Percentiles rank a stretch among this genome's conserved stretches.
phyloP scores from a whole-genome alignment of 805 yeast species.

The Hagleromyces aurorensis region DNA sequence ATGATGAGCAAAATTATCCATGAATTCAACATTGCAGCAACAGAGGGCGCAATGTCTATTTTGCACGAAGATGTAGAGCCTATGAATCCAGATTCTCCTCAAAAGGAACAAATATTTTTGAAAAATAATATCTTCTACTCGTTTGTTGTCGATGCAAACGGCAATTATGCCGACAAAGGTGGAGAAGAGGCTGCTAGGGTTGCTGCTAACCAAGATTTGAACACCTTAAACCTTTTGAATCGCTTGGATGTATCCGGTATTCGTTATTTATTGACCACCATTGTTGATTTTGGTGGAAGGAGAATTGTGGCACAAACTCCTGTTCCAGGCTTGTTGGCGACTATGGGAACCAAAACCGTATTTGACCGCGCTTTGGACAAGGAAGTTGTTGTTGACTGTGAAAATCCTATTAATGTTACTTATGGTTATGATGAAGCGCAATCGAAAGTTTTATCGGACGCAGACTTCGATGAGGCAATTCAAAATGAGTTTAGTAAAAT shows the following conservation, averaged over 20 bases:
- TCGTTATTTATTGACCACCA: constrained; percentile 68
- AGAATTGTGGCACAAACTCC: constrained; percentile 90
- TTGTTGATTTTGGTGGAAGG: constrained; percentile 85
- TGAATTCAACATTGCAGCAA: constrained; percentile 71
- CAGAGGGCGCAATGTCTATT: constrained; percentile 71
- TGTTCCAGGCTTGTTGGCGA: constrained; percentile 67
- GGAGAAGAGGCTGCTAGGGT: constrained; percentile 83
- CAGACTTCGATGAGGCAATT: constrained; percentile 48
- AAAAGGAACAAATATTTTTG: constrained; percentile 56
- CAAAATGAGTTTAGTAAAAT: constrained; percentile 53
- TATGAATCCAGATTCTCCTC: constrained; percentile 69
- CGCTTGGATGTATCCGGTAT: constrained; percentile 55
- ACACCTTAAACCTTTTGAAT: constrained; percentile 61
- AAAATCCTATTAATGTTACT: constrained; percentile 42
- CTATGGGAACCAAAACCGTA: constrained; percentile 33
- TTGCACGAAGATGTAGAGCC: constrained; percentile 67
- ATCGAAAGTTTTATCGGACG: constrained; percentile 41
- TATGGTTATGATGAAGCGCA: constrained; percentile 70
- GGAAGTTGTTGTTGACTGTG: constrained; percentile 32
- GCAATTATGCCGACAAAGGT: constrained; percentile 57
- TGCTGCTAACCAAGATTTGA: constrained; percentile 70
- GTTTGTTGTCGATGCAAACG: constrained; percentile 52
- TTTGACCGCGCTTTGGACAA: constrained; percentile 37
- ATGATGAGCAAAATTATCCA: constrained; percentile 59
- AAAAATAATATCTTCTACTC: constrained; percentile 85